Evolutionary conservation across 2,329 filamentous ascomycete genomes (phyloP).

Genomic region (Penicillium sumatraense): DNA sequence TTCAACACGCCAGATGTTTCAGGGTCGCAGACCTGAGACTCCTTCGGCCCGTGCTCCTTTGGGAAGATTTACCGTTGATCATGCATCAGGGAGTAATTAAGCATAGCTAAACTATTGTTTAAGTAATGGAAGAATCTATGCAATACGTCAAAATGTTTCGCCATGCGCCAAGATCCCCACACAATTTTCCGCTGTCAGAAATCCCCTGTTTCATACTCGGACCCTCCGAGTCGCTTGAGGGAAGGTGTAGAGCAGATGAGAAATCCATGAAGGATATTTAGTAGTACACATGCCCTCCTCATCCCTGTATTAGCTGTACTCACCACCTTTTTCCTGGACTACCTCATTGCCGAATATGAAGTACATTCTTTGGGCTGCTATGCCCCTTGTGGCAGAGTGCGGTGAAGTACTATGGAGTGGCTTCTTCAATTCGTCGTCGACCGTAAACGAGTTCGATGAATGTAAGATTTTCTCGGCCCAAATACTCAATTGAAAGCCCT

Average conservation of each 20-base stretch:
- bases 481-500: not conserved
- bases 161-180: not conserved
- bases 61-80: not conserved
- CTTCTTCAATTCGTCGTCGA: constrained; percentile 30
- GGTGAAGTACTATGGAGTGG: constrained; percentile 34
- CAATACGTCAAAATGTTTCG: not conserved
- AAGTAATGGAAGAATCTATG: not conserved
- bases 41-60: not conserved
- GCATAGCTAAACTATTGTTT: not conserved
- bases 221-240: not conserved
- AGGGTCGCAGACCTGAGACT: not conserved
- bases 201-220: not conserved
- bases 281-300: too few relatives aligned
- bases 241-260: too few relatives aligned
- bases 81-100: not conserved
- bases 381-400: constrained; percentile 15
- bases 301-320: too few relatives aligned
- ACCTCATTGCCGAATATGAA: not conserved
- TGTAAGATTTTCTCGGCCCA: constrained; percentile 22
- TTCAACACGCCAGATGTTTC: not conserved
- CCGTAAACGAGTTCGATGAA: constrained; percentile 28
- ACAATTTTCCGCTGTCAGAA: not conserved
- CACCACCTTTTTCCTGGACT: too few relatives aligned
- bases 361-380: not conserved
- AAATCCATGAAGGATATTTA: too few relatives aligned